Percentiles rank a stretch among this genome's conserved stretches.
Evolutionary conservation across 257 asterid species (phyloP).

Genomic region (Rubia yunnanensis): DNA sequence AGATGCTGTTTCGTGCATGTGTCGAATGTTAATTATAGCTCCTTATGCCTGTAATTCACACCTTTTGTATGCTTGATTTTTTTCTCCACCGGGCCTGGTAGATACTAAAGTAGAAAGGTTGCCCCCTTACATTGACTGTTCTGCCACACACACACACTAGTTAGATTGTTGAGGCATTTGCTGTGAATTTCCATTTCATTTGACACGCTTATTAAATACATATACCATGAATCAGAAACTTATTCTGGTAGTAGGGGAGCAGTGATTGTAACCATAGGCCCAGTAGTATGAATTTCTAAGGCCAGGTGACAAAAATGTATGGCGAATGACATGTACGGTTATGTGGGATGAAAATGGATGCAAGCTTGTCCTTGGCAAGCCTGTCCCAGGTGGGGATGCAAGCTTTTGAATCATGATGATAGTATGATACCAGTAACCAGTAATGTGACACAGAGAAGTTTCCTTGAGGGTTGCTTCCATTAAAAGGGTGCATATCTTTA

Average conservation of each 20-base stretch:
- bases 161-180: too few species aligned
- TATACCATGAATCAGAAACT: background rate
- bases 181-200: too few species aligned
- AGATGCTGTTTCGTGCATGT: background rate
- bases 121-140: background rate
- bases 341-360: background rate
- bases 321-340: background rate
- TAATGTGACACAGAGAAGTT: background rate
- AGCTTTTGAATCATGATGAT: background rate
- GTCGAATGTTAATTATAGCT: background rate
- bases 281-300: background rate
- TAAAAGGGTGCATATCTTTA: background rate
- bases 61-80: background rate
- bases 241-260: background rate
- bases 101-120: background rate
- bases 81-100: background rate
- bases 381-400: background rate
- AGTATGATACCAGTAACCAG: background rate
- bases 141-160: too few species aligned
- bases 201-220: background rate
- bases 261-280: background rate
- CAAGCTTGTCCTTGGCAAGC: background rate
- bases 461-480: conserved; percentile 1
- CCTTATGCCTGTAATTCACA: background rate
- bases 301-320: background rate